Evolutionary conservation across 1,139 yeast genomes (phyloP).

Genomic region (Petasospora rhodanensis): DNA sequence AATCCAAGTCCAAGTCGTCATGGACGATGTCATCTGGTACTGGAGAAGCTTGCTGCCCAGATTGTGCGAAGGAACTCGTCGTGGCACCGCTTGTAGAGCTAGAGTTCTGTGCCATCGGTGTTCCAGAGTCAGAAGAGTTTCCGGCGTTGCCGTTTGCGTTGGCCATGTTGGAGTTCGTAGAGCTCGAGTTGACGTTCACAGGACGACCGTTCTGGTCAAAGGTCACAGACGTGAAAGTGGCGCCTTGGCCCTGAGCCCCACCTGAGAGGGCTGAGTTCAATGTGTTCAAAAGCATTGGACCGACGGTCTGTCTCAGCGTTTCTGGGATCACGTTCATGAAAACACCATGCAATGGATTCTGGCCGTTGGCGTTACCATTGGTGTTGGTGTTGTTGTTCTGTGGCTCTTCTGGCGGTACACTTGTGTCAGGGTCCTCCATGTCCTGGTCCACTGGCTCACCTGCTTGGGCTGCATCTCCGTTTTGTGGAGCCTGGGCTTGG

Average conservation of each 20-base stretch:
- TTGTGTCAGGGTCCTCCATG: conserved; percentile 1
- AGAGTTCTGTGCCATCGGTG: no score
- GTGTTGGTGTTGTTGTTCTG: no score
- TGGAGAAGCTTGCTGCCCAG: no score
- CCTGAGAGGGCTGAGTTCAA: conserved; percentile 11
- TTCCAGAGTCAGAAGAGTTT: no score
- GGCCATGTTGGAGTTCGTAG: no score
- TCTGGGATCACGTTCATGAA: conserved; percentile 12
- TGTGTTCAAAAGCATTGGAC: conserved; percentile 11
- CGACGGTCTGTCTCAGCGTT: conserved; percentile 12
- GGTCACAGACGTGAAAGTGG: conserved; percentile 12
- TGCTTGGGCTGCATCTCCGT: neutral
- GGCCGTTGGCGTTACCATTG: no score
- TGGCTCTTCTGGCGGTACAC: neutral
- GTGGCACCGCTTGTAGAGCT: no score
- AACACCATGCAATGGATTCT: conserved; percentile 7
- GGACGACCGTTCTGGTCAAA: conserved; percentile 2
- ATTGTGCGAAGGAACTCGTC: no score
- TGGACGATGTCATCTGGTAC: no score
- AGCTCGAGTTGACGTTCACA: no score
- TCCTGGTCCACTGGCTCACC: conserved; percentile 4
- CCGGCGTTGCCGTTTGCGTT: no score
- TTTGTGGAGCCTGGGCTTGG: conserved; percentile 1
- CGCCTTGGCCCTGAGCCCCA: conserved; percentile 10
- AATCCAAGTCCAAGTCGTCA: conserved; percentile 1